A percentile compares a stretch with the other conserved stretches of the same genome.
These are phyloP conservation scores for Crithidia thermophila DNA, from an alignment of 208 protist species.

Conservation along the genomic window DNA sequence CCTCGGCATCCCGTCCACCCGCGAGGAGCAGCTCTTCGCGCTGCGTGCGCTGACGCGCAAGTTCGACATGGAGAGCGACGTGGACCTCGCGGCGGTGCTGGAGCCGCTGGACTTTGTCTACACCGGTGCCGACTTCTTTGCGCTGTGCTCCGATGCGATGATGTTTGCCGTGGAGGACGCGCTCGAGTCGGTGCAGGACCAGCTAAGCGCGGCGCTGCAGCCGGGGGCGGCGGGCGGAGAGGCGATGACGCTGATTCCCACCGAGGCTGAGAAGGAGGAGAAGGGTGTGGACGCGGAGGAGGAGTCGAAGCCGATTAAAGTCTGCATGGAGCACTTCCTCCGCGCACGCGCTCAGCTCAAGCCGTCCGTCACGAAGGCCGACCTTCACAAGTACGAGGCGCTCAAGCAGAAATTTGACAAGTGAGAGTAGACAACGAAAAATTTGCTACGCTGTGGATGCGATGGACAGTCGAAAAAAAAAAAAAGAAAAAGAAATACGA, in stretches of 20 bases:
- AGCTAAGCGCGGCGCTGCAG: not conserved
- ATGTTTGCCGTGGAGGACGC: conserved; percentile 94
- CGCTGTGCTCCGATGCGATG: conserved; percentile 95
- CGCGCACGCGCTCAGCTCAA: conserved; percentile 75
- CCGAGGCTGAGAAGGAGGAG: not conserved
- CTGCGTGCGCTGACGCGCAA: conserved; percentile 84
- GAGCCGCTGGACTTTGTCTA: conserved; percentile 82
- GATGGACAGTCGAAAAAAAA: not conserved
- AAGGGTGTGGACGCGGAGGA: conserved; percentile 13
- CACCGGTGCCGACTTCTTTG: conserved; percentile 96
- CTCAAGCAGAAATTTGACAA: conserved; percentile 71
- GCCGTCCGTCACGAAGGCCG: conserved; percentile 78
- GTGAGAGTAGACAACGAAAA: too few relatives aligned
- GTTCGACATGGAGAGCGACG: conserved; percentile 72
- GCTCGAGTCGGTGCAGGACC: conserved; percentile 39
- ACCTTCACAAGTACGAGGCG: conserved; percentile 75
- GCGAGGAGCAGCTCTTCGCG: conserved; percentile 81
- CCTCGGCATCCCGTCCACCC: conserved; percentile 77
- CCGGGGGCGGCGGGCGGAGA: not conserved
- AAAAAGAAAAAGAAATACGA: not conserved
- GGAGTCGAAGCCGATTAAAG: conserved; percentile 36
- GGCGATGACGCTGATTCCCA: not conserved
- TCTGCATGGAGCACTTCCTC: conserved; percentile 83
- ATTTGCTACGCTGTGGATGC: too few relatives aligned
- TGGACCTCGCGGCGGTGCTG: conserved; percentile 60